Evolutionary conservation across 2,329 filamentous ascomycete species (phyloP).

Genomic region (Ceratocystis smalleyi): DNA sequence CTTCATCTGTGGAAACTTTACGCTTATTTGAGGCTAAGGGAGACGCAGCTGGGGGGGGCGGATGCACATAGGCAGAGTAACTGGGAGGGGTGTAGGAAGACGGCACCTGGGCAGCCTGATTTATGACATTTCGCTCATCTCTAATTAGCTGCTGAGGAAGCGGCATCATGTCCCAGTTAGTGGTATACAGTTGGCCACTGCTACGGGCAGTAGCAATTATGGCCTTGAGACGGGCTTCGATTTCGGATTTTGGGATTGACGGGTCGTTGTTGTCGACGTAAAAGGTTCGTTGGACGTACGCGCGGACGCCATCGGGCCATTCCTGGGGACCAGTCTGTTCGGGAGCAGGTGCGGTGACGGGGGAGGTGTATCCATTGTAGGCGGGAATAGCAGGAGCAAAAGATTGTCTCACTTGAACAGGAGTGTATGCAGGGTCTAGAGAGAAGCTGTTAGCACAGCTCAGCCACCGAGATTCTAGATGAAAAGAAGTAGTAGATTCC

Average conservation of each 20-base stretch:
- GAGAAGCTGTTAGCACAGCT: background rate
- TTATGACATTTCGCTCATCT: constrained; percentile 39
- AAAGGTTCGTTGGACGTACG: constrained; percentile 83
- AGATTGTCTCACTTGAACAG: constrained; percentile 46
- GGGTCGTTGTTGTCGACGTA: constrained; percentile 52
- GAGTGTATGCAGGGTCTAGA: constrained; percentile 40
- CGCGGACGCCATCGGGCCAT: constrained; percentile 69
- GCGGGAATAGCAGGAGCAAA: constrained; percentile 30
- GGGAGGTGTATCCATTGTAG: constrained; percentile 22
- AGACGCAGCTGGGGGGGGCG: background rate
- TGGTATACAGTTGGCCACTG: constrained; percentile 49
- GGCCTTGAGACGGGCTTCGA: constrained; percentile 71
- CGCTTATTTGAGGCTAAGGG: constrained; percentile 23
- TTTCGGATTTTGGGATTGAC: constrained; percentile 48
- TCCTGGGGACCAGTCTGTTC: constrained; percentile 35
- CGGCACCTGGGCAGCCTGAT: background rate
- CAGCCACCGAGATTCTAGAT: background rate
- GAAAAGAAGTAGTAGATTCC: background rate
- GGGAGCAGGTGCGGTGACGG: constrained; percentile 21
- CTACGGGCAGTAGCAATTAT: constrained; percentile 75
- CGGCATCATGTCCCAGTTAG: constrained; percentile 72
- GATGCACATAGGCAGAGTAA: constrained; percentile 19
- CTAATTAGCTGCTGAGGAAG: constrained; percentile 73
- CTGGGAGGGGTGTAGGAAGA: constrained; percentile 18
- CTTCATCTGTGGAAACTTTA: constrained; percentile 48